Evolutionary conservation across 768 basidiomycete genomes (phyloP), one percentile per base, ranked within the genome.

Genomic region (Favolaschia claudopus): DNA sequence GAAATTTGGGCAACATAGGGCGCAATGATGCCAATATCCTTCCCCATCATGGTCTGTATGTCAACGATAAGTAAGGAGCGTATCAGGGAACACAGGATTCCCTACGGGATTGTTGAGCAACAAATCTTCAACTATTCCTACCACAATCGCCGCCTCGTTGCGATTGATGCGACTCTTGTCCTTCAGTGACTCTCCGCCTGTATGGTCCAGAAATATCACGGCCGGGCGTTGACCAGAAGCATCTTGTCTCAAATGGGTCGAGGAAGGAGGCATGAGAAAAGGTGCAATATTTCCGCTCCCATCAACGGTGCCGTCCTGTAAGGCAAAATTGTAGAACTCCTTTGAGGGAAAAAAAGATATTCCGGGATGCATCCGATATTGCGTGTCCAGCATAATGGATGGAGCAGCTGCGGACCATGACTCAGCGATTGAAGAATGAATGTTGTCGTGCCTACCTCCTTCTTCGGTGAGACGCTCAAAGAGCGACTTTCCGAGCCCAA

Each of bases 311-410:
- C 94, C 94, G 70, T 96, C 90, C 37, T 78, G 79, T 42, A 97
- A 69, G 1, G 82, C 78, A 25, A 79, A 77, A 38, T 86, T 77
- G 76, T 98, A 98, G 71, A 97, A 97, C 58, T 93, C 89, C 25
- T 78, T 70, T 33, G 91, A 88, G 10, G 96, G 94, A 77, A 98
- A 98, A 20, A 81, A 81, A 2, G 95, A 93, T 65, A 98, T 95
- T 33, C 79, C 79, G 13, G 95, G 96, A 67, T 96, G 94, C 95
- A 98, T 98, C 32, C 95, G 88, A 67, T 97, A 98, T 74, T 98
- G 95, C n/a, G 86, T 83, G 69, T 96, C 90, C 55, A 98, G 85
- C 90, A 96, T 95, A 61, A 95, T 85, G 5, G 92, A 89, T 12
- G 94, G 93, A n/a, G 93, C 85, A 39, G 82, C 92, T 93, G 47